Evolutionary conservation across 2,329 filamentous ascomycete genomes (phyloP), one percentile per base, ranked within the genome.

Genomic region (Colletotrichum theobromicola): DNA sequence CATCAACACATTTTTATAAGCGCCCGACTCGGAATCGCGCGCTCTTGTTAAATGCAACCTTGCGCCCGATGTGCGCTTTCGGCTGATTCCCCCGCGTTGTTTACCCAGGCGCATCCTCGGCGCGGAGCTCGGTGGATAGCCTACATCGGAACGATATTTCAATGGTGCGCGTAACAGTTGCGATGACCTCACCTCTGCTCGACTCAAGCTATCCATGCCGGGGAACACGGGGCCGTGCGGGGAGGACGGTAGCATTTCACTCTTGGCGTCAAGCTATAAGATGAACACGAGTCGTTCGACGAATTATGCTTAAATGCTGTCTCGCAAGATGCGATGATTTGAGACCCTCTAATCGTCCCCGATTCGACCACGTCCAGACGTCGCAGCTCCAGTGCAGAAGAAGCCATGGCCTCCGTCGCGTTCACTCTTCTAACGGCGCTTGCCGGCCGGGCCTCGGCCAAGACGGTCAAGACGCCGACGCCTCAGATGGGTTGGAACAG

Each of bases 401-500:
- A n/a, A n/a, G 24, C 34, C 34, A 75, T 75, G 72, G 46, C 46
- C 18, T 67, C 34, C 34, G 57, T 72, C 15, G 42, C 68, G 5
- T 28, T 75, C 32, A 35, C 46, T 21, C 55, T 75, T 15, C 55
- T 75, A 34, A 58, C 63, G 57, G 62, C 62, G 7, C 57, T 75
- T 57, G 68, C 57, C 7, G 32, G 32, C 3, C 72, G n/a, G 21
- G 68, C 66, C 30, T 70, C 42, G 67, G 74, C 74, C 67, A 73
- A 50, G 62, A 76, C 75, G 12, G 61, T 73, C 55, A 79, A 75
- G 30, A 81, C 82, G 2, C 76, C 79, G 7, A 84, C 84, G 1
- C 86, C 86, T 3, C 84, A 84, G 1, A 86, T 87, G 86, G 85
- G 89, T 15, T 92, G 90, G 90, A 92, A 92, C 75, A 88, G 86